phyloP scores from a whole-genome alignment of 768 basidiomycete genomes.

The Suillus subluteus region DNA sequence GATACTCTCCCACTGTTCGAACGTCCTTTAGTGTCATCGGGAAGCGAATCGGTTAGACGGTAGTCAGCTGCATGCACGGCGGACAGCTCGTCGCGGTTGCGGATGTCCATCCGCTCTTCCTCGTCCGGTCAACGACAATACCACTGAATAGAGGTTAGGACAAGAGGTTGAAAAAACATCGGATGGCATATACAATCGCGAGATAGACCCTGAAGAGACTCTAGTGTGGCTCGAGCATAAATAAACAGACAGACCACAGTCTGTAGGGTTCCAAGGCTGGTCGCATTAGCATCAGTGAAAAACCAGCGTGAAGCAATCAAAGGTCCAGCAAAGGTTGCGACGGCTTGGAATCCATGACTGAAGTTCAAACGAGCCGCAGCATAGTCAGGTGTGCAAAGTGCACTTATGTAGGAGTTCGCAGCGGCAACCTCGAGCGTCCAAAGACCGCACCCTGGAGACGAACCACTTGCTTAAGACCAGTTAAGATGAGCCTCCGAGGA shows the following conservation, averaged over 20 bases:
- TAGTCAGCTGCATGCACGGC: constrained; percentile 19
- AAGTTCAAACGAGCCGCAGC: no score
- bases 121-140: constrained; percentile 53
- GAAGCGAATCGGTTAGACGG: neutral
- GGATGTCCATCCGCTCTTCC: constrained; percentile 50
- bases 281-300: constrained; percentile 66
- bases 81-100: constrained; percentile 47
- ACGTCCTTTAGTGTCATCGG: neutral
- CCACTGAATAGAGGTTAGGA: constrained; percentile 40
- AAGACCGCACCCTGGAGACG: no score
- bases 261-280: constrained; percentile 66
- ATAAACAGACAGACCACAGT: constrained; percentile 49
- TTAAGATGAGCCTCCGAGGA: no score
- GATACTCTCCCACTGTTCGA: neutral
- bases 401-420: constrained; percentile 72
- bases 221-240: no score
- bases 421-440: no score
- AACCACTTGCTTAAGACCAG: no score
- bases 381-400: constrained; percentile 54
- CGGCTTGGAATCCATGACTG: constrained; percentile 77
- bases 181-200: constrained; percentile 53
- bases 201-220: constrained; percentile 56
- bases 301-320: constrained; percentile 78
- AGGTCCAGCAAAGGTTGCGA: constrained; percentile 50
- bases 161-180: no score